Conservation (phyloP, 176 grass and related monocot species). For the Carex scoparia region DNA sequence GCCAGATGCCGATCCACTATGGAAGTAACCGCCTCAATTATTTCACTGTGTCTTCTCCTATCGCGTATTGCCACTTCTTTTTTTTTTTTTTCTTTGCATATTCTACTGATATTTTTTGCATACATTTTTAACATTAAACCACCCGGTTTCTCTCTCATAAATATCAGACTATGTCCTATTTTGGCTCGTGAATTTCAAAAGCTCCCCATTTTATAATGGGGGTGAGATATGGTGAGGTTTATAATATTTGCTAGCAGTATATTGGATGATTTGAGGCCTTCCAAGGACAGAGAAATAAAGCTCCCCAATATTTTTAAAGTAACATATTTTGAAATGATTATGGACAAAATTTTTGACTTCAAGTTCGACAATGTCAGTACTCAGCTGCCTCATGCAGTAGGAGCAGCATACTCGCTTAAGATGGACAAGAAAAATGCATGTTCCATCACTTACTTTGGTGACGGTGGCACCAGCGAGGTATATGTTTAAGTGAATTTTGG, state of each 20-base stretch:
- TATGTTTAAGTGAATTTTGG: neutral
- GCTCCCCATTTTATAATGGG: neutral
- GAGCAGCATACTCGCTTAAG: slow-evolving; percentile 94
- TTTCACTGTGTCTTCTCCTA: slow-evolving; percentile 87
- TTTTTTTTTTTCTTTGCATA: slow-evolving; percentile 5
- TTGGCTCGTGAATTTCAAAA: neutral
- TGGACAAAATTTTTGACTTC: slow-evolving; percentile 10
- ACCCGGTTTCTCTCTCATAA: neutral
- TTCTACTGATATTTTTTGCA: neutral
- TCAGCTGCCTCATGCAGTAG: slow-evolving; percentile 89
- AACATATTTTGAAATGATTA: neutral
- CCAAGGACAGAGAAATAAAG: neutral
- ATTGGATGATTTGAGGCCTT: neutral
- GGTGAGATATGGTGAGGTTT: neutral
- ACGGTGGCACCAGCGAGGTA: slow-evolving; percentile 93
- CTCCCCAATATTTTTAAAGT: neutral
- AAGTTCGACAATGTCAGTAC: slow-evolving; percentile 47
- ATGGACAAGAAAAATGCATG: slow-evolving; percentile 87
- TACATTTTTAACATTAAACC: neutral
- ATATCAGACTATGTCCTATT: neutral
- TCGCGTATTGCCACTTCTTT: slow-evolving; percentile 45
- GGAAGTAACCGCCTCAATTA: slow-evolving; percentile 84
- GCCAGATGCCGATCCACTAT: slow-evolving; percentile 96
- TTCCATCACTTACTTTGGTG: slow-evolving; percentile 74
- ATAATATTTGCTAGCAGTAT: neutral